phyloP scores from a whole-genome alignment of 2,329 filamentous ascomycete species.

The Ceratocystis cubensis region DNA sequence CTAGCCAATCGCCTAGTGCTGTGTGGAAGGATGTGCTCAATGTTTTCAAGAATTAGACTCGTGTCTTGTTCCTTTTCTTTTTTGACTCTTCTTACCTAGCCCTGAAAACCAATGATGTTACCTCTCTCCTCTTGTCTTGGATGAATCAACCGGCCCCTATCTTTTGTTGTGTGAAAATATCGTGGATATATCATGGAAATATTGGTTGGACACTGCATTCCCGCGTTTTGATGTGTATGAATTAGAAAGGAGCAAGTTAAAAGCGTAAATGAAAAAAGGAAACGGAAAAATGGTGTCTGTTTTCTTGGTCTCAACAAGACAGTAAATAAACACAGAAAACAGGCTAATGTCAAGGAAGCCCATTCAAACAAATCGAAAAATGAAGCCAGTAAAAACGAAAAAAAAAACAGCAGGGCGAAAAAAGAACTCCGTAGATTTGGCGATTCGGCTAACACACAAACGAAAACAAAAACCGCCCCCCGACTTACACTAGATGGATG shows the following conservation, averaged over 20 bases:
- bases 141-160: not conserved
- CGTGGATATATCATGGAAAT: not conserved
- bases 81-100: slow-evolving; percentile 9
- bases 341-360: not conserved
- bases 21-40: slow-evolving; percentile 89
- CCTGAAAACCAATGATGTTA: slow-evolving; percentile 4
- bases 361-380: too few species aligned
- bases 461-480: not conserved
- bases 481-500: slow-evolving; percentile 1
- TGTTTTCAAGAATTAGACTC: slow-evolving; percentile 50
- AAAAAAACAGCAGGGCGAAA: not conserved
- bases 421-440: slow-evolving; percentile 7
- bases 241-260: not conserved
- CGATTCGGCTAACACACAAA: not conserved
- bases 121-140: not conserved
- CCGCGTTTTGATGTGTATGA: not conserved
- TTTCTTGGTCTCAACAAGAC: not conserved
- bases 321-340: not conserved
- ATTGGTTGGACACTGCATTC: not conserved
- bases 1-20: slow-evolving; percentile 86
- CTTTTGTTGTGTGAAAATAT: not conserved
- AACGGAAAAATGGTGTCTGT: not conserved
- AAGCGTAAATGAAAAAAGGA: not conserved
- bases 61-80: slow-evolving; percentile 10
- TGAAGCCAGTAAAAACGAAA: not conserved